Conservation (phyloP, 1,139 yeast genomes). For the Geotrichum citri-aurantii region DNA sequence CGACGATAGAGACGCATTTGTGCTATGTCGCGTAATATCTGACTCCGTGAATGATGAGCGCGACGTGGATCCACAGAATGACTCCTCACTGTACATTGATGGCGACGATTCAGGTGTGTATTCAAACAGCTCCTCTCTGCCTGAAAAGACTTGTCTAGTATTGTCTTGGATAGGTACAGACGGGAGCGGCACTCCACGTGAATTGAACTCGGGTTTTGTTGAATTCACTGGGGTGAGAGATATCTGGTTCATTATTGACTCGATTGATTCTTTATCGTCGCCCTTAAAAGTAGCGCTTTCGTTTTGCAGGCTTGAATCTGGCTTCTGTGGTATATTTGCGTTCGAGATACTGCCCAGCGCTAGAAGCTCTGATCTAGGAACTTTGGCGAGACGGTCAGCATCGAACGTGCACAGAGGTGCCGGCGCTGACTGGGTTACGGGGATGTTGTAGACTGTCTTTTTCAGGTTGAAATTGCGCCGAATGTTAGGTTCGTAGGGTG, state of each 20-base stretch:
- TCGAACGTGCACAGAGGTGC: not conserved
- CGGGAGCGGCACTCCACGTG: not conserved
- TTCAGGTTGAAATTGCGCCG: not conserved
- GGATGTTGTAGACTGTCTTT: not conserved
- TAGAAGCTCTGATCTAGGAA: not conserved
- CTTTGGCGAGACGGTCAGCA: not conserved
- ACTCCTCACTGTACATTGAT: not conserved
- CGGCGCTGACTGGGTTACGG: not conserved
- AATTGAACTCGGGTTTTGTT: not conserved
- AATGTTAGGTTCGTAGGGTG: not conserved
- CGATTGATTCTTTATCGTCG: not conserved
- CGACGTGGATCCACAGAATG: not conserved
- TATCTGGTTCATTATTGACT: not conserved
- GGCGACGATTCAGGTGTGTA: not conserved
- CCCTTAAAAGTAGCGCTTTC: not conserved
- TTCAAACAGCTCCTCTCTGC: not conserved
- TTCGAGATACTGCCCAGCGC: not conserved
- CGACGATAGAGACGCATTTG: not conserved
- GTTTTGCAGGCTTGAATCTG: not conserved
- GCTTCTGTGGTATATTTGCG: not conserved
- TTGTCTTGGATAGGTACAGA: not conserved
- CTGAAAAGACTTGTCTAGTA: not conserved
- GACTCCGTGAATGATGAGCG: not conserved
- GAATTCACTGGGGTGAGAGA: not conserved
- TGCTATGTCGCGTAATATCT: constrained; percentile 1